Conservation (phyloP, 805 yeast genomes). For the Ogataea chonburiensis region DNA sequence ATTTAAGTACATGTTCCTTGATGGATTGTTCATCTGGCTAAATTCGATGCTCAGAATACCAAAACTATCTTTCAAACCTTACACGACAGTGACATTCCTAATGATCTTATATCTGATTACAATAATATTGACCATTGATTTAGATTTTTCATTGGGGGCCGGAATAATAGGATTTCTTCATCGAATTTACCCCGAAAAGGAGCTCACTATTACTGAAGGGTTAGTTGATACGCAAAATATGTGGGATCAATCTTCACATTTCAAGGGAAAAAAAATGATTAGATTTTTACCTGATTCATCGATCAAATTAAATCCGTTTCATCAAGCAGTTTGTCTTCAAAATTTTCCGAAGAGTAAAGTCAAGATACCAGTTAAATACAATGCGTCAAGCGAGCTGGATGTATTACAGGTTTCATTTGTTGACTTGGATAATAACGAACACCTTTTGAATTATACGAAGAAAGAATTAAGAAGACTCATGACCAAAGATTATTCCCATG, state of each 20-base stretch:
- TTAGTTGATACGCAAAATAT: slow-evolving; percentile 36
- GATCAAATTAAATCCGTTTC: slow-evolving; percentile 76
- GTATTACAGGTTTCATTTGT: slow-evolving; percentile 62
- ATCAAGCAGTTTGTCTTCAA: slow-evolving; percentile 61
- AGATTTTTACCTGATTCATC: slow-evolving; percentile 90
- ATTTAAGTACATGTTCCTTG: slow-evolving; percentile 69
- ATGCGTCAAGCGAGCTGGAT: slow-evolving; percentile 73
- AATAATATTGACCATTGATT: slow-evolving; percentile 51
- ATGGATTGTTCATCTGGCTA: slow-evolving; percentile 66
- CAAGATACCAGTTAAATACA: slow-evolving; percentile 71
- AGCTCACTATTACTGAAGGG: slow-evolving; percentile 33
- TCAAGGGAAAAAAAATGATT: slow-evolving; percentile 82
- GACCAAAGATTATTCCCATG: slow-evolving; percentile 27
- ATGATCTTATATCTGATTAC: slow-evolving; percentile 47
- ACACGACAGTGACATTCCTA: slow-evolving; percentile 51
- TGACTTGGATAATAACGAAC: slow-evolving; percentile 51
- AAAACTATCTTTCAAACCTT: slow-evolving; percentile 60
- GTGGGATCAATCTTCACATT: slow-evolving; percentile 56
- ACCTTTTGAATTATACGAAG: slow-evolving; percentile 52
- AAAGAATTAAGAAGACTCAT: slow-evolving; percentile 47
- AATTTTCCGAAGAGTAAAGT: slow-evolving; percentile 31
- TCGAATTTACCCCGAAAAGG: slow-evolving; percentile 29
- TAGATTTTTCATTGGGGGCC: slow-evolving; percentile 46
- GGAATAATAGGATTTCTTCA: slow-evolving; percentile 19
- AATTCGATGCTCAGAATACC: slow-evolving; percentile 78